Evolutionary conservation across 257 asterid genomes (phyloP), one percentile per base, ranked within the genome.

Genomic region (Euphrasia confusa): DNA sequence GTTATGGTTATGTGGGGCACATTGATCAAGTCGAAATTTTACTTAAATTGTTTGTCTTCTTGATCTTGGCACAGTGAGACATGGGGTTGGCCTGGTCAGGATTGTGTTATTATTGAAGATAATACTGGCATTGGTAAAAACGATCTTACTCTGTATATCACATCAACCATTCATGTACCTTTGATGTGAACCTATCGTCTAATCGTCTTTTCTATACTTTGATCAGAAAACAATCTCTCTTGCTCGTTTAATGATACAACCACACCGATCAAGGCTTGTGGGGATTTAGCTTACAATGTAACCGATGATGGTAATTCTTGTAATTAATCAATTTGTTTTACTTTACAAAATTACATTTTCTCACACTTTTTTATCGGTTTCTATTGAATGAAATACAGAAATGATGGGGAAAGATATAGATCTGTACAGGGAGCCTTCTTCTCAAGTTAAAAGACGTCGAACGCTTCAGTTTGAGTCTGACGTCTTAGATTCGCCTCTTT

Each of bases 251-350:
- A 78, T 59, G 85, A 78, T 69, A 77, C 66, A 66, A 77, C 83
- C 44, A 91, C 98, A 60, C 98, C 98, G 17, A 73, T 86, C 60
- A 88, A 84, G 79, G 95, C 88, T 32, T 91, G 94, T 63, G 83
- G 84, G 56, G 95, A 88, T 72, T 54, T 86, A 71, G 78, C 80
- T 63, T 77, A 81, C 78, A 76, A 74, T 56, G 83, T 44, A 24
- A 71, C 72, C 21, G 58, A 39, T 71, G 54, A 62, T 17, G 89
- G 95, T 84, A 69, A 42, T 75, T 28, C 54, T 24, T 24, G 13
- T 12, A 3, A 45, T 3, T 4, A 12, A 44, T 10, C 4, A 1
- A 45, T 45, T 12, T 45, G 5, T 45, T 45, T 37, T 37, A 9
- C 11, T 37, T 37, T 1, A 33, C 1, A 37, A 37, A 9, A 37